Evolutionary conservation across 495 filamentous ascomycete genomes (phyloP).

Genomic region (Wilcoxina mikolae): DNA sequence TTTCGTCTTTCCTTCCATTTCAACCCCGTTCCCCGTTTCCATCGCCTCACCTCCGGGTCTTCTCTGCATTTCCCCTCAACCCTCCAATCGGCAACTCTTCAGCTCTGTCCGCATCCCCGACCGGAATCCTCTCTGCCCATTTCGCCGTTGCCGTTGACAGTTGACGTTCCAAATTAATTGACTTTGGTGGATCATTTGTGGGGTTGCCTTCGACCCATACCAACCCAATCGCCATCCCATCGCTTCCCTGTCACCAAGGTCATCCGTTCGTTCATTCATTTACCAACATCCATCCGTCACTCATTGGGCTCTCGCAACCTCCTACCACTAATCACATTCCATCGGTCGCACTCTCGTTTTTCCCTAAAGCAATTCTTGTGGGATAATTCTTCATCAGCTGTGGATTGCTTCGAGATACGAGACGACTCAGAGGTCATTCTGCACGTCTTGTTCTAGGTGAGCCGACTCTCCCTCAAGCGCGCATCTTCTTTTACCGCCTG

Average conservation of each 20-base stretch:
- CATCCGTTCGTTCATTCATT: not conserved
- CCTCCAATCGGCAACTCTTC: not conserved
- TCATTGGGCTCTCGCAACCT: not conserved
- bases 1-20: not conserved
- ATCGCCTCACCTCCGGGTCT: not conserved
- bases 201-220: not conserved
- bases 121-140: not conserved
- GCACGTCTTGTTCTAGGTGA: not conserved
- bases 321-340: not conserved
- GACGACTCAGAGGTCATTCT: too few species aligned
- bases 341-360: not conserved
- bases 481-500: not conserved
- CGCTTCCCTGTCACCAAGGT: not conserved
- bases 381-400: too few species aligned
- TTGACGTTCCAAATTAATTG: not conserved
- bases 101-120: not conserved
- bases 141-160: not conserved
- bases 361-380: too few species aligned
- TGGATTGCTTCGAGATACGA: too few species aligned
- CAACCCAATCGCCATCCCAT: not conserved
- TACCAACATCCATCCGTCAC: not conserved
- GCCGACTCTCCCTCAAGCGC: not conserved
- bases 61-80: not conserved
- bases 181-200: not conserved
- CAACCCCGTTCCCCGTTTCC: not conserved